A percentile compares a stretch with the other conserved stretches of the same genome.
Conservation (phyloP, 495 filamentous ascomycete genomes). For the Cudoniella acicularis region DNA sequence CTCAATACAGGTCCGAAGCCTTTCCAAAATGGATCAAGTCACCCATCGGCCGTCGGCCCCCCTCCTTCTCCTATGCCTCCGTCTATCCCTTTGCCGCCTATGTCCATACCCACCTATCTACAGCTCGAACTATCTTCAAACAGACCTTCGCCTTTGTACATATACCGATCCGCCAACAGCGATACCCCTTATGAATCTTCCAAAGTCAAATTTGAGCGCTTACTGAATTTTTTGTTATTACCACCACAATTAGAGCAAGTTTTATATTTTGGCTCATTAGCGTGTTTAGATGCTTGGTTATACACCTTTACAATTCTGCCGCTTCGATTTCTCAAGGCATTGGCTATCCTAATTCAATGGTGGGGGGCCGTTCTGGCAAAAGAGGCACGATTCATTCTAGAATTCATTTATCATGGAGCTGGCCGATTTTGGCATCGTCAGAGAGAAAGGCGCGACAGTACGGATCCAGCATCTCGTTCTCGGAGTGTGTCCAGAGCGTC, state of each 20-base stretch:
- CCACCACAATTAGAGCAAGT: constrained; percentile 81
- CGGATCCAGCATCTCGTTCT: constrained; percentile 27
- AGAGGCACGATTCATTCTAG: constrained; percentile 63
- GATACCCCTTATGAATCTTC: constrained; percentile 94
- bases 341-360: constrained; percentile 70
- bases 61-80: constrained; percentile 22
- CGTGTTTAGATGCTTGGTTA: constrained; percentile 95
- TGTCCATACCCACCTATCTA: constrained; percentile 83
- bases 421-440: constrained; percentile 67
- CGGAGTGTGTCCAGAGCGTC: constrained; percentile 18
- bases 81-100: constrained; percentile 64
- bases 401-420: constrained; percentile 70
- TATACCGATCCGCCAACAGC: constrained; percentile 65
- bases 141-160: constrained; percentile 81
- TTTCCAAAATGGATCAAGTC: neutral
- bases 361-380: constrained; percentile 60
- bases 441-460: constrained; percentile 46
- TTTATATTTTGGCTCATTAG: constrained; percentile 80
- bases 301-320: constrained; percentile 94
- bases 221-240: constrained; percentile 84
- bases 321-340: constrained; percentile 80
- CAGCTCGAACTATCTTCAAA: constrained; percentile 83
- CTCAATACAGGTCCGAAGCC: constrained; percentile 6
- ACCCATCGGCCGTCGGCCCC: neutral
- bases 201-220: constrained; percentile 88